Base-by-base conservation (phyloP, 2,329 filamentous ascomycete genomes). In the Graphilbum sp. region DNA sequence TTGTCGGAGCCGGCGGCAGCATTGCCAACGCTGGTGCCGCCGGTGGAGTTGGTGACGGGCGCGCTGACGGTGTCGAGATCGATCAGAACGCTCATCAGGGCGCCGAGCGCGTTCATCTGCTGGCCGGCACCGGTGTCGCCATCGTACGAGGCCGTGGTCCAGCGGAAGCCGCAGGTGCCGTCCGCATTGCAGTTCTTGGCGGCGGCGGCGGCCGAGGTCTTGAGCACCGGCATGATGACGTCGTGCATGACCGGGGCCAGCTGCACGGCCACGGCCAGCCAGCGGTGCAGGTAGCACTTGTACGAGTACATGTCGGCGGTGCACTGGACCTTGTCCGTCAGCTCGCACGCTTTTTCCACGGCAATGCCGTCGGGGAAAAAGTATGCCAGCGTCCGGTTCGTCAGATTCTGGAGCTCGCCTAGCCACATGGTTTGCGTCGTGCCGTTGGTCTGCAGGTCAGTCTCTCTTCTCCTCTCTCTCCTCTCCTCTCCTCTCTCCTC, bases 291-390 rank as follows among this genome's bases (percentile, higher is more conserved):
- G 40, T 77, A 75, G 27, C 76, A 78, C 55, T 83, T 83, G 67
- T 79, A 85, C 2, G 72, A 72, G 41, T 72, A 56, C 63, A 85
- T 80, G 49, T 88, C 83, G 36, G 69, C 64, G 40, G 77, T 75
- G 60, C 82, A 88, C 2, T 63, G 57, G 19, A 45, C 33, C 42
- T 44, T 44, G 15, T 53, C 48, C 1, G 31, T 12, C 16, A 47
- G 46, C 46, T 85, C 79, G 57, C 82, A 87, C 10, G 74, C 63
- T 5, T 70, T 57, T 54, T 87, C 82, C 40, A 61, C 72, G 46
- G 79, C 73, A 46, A 79, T 62, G 30, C 65, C 64, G 11, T 70
- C 56, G 32, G 62, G 61, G 58, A 72, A 72, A 55, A 73, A 74
- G 41, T 61, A 56, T 15, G 56, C 49, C 12, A 67, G 43, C 2